Evolutionary conservation across 108 stramenopile species (phyloP), one percentile per base, ranked within the genome.

Genomic region (Phaeodactylum tricornutum): DNA sequence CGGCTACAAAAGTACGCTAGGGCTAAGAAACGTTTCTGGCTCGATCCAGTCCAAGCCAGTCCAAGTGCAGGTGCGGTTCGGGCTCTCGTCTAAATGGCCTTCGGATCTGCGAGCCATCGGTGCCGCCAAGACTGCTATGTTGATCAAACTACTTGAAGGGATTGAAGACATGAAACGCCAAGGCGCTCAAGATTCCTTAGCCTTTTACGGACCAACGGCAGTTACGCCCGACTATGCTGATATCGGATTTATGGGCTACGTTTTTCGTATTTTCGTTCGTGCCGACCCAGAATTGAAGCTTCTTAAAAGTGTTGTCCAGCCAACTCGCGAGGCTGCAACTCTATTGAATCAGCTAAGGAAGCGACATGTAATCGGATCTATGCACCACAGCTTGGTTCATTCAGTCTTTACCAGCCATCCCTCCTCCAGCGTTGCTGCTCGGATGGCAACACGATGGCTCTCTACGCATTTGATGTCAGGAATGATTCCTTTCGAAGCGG

Each of bases 71-170:
- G 74, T 91, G 31, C 44, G 82, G 26, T 84, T 91, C 48, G 76
- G 73, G 33, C 45, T 69, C 7, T 84, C 74, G 8, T 80, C 77
- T 6, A 91, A 82, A 50, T 91, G 89, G 89, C 89, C 89, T 0
- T 65, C 74, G 0, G 82, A 83, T 36, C 38, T 91, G 48, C 69
- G 63, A 51, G 84, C 89, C 4, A 91, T 91, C 57, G 81, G 77
- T 26, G 89, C 89, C 20, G 89, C 89, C 1, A 91, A 91, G 51
- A 84, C 81, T 33, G 89, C 89, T 41, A 86, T 91, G 82, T 57
- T 91, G 14, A 48, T 84, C 27, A 79, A 82, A 50, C 48, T 91
- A 17, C 80, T 77, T 6, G 74, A 86, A 19, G 79, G 75, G 0
- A 84, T 91, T 39, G 79, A 91, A 50, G 54, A 56, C 25, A 64